Percentiles rank a stretch among this genome's conserved stretches.
These are phyloP conservation scores for Yamadazyma atmosphaerica DNA, from an alignment of 1,139 yeast species.

Conservation along the genomic window DNA sequence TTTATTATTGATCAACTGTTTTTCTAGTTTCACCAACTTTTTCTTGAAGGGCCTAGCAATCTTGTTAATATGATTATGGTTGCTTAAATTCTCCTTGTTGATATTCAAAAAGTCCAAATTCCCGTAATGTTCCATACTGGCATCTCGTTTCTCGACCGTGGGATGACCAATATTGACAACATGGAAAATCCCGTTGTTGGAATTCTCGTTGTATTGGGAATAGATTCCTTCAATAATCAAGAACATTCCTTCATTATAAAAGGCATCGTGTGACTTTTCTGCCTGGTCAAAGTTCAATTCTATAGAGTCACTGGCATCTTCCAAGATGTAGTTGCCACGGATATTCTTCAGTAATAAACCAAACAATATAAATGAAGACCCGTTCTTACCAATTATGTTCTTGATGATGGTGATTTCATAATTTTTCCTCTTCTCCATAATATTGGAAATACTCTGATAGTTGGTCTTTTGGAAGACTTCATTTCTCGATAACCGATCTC, in stretches of 20 bases:
- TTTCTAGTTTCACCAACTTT: constrained; percentile 58
- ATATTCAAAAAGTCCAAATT: constrained; percentile 77
- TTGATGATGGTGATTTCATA: constrained; percentile 74
- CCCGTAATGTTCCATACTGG: constrained; percentile 70
- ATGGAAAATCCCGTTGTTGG: constrained; percentile 56
- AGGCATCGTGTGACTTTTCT: constrained; percentile 64
- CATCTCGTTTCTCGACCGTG: constrained; percentile 75
- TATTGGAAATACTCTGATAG: constrained; percentile 36
- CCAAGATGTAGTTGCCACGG: constrained; percentile 71
- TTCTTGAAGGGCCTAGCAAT: constrained; percentile 60
- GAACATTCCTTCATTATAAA: constrained; percentile 77
- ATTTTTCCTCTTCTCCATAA: constrained; percentile 23
- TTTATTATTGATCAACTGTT: constrained; percentile 53
- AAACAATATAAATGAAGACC: constrained; percentile 69
- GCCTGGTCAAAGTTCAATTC: constrained; percentile 69
- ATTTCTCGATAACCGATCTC: constrained; percentile 73
- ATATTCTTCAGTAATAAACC: constrained; percentile 70
- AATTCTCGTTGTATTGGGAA: constrained; percentile 54
- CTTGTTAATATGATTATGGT: constrained; percentile 32
- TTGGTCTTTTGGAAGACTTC: constrained; percentile 65
- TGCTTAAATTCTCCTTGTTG: constrained; percentile 24
- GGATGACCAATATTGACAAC: constrained; percentile 85
- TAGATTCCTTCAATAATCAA: constrained; percentile 85
- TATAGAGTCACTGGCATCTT: constrained; percentile 80
- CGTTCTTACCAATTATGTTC: constrained; percentile 82